phyloP scores from a whole-genome alignment of 2,329 filamentous ascomycete species.

The Fusarium chlamydosporum region DNA sequence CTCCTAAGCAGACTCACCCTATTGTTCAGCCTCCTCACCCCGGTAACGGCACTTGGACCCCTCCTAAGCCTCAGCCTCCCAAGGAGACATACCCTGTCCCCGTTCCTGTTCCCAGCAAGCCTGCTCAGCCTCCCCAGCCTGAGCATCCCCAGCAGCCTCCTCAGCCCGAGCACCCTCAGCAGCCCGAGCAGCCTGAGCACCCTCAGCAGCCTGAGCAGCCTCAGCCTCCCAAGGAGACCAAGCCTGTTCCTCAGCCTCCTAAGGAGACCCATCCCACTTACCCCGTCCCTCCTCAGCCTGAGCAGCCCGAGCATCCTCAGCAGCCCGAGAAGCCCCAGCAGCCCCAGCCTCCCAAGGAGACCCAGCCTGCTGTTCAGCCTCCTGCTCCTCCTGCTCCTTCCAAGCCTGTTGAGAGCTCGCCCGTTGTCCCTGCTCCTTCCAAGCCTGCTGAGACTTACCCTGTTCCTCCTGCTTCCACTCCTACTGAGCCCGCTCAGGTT shows the following conservation, averaged over 20 bases:
- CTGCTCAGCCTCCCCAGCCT: constrained; percentile 13
- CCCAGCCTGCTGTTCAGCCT: constrained; percentile 12
- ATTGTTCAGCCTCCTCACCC: constrained; percentile 20
- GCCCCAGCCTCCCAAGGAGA: constrained; percentile 6
- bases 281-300: constrained; percentile 11
- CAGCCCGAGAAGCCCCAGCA: constrained; percentile 11
- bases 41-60: constrained; percentile 33
- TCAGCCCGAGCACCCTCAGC: constrained; percentile 5
- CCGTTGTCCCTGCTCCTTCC: constrained; percentile 9
- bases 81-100: constrained; percentile 22
- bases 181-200: constrained; percentile 11
- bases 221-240: constrained; percentile 19
- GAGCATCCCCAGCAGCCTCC: constrained; percentile 2
- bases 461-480: constrained; percentile 13
- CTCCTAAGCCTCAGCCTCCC: constrained; percentile 33
- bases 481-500: constrained; percentile 2
- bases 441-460: constrained; percentile 19
- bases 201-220: constrained; percentile 10
- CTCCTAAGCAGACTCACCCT: constrained; percentile 24
- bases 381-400: constrained; percentile 9
- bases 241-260: constrained; percentile 19
- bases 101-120: constrained; percentile 10
- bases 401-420: constrained; percentile 26
- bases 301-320: constrained; percentile 10
- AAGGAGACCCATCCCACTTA: constrained; percentile 11